Evolutionary conservation across 352 stramenopile species (phyloP), one percentile per base, ranked within the genome.

Genomic region (Globisporangium takayamanum): DNA sequence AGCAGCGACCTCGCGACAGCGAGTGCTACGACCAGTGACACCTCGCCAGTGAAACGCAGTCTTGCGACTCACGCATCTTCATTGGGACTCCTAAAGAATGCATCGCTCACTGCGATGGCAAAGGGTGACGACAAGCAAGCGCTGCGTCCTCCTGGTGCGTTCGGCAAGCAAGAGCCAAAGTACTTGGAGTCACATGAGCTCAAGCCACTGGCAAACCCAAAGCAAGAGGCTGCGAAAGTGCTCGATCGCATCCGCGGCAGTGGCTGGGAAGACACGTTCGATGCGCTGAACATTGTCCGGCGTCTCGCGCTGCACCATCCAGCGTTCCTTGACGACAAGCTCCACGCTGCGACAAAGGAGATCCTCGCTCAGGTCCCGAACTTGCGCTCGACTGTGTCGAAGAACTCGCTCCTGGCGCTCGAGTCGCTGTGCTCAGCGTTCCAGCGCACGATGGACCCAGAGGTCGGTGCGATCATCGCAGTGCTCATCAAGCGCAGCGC

Each of bases 321-420:
- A 1, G 60, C 41, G 11, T 53, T 88, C 8, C 37, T 88, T 1
- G 69, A 84, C 15, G 56, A 66, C 46, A 79, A 78, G 36, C 53
- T 87, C n/a, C 75, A 84, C 41, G 59, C 58, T 0, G 59, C 87
- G 12, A 53, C 78, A 5, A 64, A 69, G 10, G 80, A 76, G 22
- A 76, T 89, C 36, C 60, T 89, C 22, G 76, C 67, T 15, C 84
- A 94, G 16, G 72, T 92, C 10, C 58, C 62, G 1, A 94, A 89
- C 50, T 28, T 94, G 49, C 76, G 84, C 10, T 94, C 81, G 0
- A 76, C 70, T 0, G 84, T 92, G 30, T 79, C 80, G 5, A 92
- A 92, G 57, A 92, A 92, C 55, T 79, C 80, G n/a, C 50, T 92
- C 11, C 54, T 92, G 11, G 77, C 81, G 41, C 61, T 94, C 4